A percentile compares a stretch with the other conserved stretches of the same genome.
Evolutionary conservation across 2,329 filamentous ascomycete genomes (phyloP).

Genomic region (Neofusicoccum ribis): DNA sequence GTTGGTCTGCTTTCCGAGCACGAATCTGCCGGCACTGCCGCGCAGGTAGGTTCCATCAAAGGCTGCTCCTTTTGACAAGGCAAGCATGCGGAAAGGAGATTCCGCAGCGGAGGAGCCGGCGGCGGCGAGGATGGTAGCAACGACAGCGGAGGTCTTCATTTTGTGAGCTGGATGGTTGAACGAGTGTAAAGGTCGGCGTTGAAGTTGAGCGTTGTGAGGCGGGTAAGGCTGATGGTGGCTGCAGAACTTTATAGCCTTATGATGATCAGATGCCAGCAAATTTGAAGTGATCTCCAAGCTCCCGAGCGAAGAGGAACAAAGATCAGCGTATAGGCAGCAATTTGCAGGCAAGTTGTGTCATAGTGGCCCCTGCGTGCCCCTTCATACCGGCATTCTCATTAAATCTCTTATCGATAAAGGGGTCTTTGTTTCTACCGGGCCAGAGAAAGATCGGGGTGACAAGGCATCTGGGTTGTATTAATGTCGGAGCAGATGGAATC

Average conservation of each 20-base stretch:
- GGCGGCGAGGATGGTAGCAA: neutral
- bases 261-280: neutral
- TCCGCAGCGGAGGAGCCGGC: neutral
- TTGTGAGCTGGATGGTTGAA: neutral
- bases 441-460: too few species aligned
- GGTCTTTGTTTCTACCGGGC: too few species aligned
- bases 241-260: neutral
- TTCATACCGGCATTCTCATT: constrained; percentile 3
- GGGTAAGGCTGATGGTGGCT: neutral
- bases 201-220: neutral
- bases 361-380: constrained; percentile 3
- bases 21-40: neutral
- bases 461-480: too few species aligned
- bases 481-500: too few species aligned
- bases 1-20: constrained; percentile 7
- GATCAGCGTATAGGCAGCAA: neutral
- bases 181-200: neutral
- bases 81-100: neutral
- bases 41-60: constrained; percentile 3
- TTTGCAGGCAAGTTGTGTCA: neutral
- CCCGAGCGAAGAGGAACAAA: neutral
- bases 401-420: constrained; percentile 6
- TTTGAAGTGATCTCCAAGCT: neutral
- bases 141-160: neutral
- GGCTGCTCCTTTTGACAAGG: neutral